Evolutionary conservation across 2,329 filamentous ascomycete genomes (phyloP).

Genomic region (Pseudogymnoascus pannorum): DNA sequence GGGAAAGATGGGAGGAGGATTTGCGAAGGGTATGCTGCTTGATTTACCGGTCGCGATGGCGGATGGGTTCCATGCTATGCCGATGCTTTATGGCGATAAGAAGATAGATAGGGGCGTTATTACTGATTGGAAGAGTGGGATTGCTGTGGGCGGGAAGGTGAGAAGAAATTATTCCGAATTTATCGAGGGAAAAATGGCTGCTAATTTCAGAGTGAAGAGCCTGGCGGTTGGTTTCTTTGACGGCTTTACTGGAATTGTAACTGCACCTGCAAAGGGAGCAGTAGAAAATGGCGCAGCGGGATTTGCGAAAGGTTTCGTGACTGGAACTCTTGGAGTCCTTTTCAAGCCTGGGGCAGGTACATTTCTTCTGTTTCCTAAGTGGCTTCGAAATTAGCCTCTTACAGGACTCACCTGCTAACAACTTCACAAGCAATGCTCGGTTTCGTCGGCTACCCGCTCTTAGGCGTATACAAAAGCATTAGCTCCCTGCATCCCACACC

Average conservation of each 20-base stretch:
- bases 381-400: too few species aligned
- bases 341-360: slow-evolving; percentile 11
- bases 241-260: too few species aligned
- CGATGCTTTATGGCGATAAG: slow-evolving; percentile 12
- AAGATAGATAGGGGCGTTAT: not conserved
- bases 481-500: too few species aligned
- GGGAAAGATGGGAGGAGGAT: slow-evolving; percentile 34
- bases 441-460: too few species aligned
- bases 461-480: too few species aligned
- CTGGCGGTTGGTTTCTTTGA: slow-evolving; percentile 70
- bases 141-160: slow-evolving; percentile 54
- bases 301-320: slow-evolving; percentile 8
- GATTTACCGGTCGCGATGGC: slow-evolving; percentile 17
- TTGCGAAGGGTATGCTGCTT: slow-evolving; percentile 26
- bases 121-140: slow-evolving; percentile 24
- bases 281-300: too few species aligned
- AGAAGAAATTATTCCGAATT: slow-evolving; percentile 61
- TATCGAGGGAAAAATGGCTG: slow-evolving; percentile 61
- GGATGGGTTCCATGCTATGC: slow-evolving; percentile 16
- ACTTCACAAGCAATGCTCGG: too few species aligned
- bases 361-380: too few species aligned
- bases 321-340: slow-evolving; percentile 9
- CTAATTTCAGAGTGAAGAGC: slow-evolving; percentile 36
- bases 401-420: too few species aligned
- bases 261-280: too few species aligned